Conservation (phyloP, 2,329 filamentous ascomycete species). For the Fusarium guadeloupense region DNA sequence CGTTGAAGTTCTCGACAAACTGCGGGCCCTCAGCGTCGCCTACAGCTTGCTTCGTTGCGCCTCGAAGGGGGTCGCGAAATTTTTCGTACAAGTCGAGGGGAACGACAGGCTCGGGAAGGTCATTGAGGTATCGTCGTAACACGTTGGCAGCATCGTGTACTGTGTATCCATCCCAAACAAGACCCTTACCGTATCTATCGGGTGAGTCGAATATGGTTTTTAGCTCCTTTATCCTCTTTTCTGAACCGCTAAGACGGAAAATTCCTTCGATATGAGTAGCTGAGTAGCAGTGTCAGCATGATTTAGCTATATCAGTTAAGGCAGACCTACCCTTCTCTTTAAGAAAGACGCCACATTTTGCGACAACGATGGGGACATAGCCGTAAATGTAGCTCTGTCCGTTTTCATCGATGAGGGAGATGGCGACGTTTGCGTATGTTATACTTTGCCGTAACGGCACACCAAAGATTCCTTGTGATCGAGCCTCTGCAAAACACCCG, state of each 20-base stretch:
- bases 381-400: slow-evolving; percentile 98
- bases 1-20: slow-evolving; percentile 69
- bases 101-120: slow-evolving; percentile 95
- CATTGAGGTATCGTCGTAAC: slow-evolving; percentile 92
- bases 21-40: slow-evolving; percentile 75
- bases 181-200: slow-evolving; percentile 92
- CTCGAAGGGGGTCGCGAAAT: slow-evolving; percentile 84
- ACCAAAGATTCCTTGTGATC: slow-evolving; percentile 85
- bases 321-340: slow-evolving; percentile 88
- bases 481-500: slow-evolving; percentile 51
- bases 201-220: slow-evolving; percentile 93
- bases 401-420: slow-evolving; percentile 91
- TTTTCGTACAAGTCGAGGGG: slow-evolving; percentile 91
- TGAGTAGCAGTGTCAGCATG: slow-evolving; percentile 52
- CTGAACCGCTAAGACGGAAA: slow-evolving; percentile 93
- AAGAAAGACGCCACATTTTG: slow-evolving; percentile 95
- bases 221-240: slow-evolving; percentile 97
- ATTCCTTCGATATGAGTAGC: slow-evolving; percentile 96
- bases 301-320: neutral
- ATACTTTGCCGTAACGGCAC: slow-evolving; percentile 94
- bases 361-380: slow-evolving; percentile 97
- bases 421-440: slow-evolving; percentile 96
- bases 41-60: slow-evolving; percentile 75
- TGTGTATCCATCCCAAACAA: slow-evolving; percentile 97
- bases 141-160: slow-evolving; percentile 99